These are phyloP conservation scores for Barnettozyma vustinii DNA, from an alignment of 805 yeast species.

Conservation along the genomic window DNA sequence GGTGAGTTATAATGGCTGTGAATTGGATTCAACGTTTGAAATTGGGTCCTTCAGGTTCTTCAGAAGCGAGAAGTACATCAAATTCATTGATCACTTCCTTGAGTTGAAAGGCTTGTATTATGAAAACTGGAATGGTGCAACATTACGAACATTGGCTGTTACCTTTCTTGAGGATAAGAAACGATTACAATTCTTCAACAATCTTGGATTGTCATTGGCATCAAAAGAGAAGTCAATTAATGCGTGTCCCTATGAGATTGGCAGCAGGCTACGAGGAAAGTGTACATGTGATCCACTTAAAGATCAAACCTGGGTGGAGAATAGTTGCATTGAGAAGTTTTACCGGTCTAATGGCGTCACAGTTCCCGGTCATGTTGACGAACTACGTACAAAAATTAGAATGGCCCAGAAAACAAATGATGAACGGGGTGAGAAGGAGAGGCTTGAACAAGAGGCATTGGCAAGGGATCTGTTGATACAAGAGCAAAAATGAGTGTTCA, in stretches of 20 bases:
- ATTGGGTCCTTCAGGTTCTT: conserved; percentile 71
- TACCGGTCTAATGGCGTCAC: conserved; percentile 30
- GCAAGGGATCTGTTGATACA: neutral
- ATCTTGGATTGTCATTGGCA: conserved; percentile 67
- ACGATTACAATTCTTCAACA: conserved; percentile 69
- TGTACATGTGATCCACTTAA: conserved; percentile 74
- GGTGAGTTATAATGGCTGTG: conserved; percentile 73
- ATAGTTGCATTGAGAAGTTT: conserved; percentile 58
- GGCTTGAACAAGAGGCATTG: conserved; percentile 2
- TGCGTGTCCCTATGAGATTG: conserved; percentile 62
- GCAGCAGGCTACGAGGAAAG: conserved; percentile 47
- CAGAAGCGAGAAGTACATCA: conserved; percentile 61
- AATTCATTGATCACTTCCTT: conserved; percentile 65
- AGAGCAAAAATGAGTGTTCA: neutral
- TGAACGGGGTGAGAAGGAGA: conserved; percentile 9
- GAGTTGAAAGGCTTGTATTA: conserved; percentile 77
- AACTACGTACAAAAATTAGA: neutral
- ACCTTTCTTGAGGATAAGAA: conserved; percentile 60
- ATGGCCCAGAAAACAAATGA: conserved; percentile 6
- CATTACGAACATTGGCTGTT: conserved; percentile 80
- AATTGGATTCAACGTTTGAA: conserved; percentile 86
- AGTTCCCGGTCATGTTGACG: conserved; percentile 12
- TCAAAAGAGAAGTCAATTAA: neutral
- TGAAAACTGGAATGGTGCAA: conserved; percentile 92
- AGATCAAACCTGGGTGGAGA: conserved; percentile 61